These are phyloP conservation scores for Boletus vinaceobasis DNA, from an alignment of 768 basidiomycete species.

Conservation along the genomic window DNA sequence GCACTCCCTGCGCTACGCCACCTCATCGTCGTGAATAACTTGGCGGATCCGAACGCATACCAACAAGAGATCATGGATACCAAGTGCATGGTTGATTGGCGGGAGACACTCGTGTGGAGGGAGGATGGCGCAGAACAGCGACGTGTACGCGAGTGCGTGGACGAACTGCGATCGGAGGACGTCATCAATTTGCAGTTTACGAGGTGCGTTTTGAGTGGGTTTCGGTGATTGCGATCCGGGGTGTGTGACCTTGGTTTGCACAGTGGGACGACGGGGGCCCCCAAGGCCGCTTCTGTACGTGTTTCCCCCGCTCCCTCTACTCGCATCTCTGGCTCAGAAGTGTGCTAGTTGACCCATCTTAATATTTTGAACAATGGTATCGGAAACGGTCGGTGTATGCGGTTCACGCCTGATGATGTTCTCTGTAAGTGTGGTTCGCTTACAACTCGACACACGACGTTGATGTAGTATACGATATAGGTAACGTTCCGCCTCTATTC, in stretches of 20 bases:
- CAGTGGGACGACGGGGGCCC: conserved; percentile 77
- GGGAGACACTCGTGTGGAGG: conserved; percentile 68
- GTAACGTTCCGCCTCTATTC: conserved; percentile 81
- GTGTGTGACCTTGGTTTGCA: neutral
- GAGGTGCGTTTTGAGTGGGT: conserved; percentile 45
- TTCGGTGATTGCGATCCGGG: neutral
- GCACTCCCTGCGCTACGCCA: conserved; percentile 60
- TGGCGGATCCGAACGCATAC: conserved; percentile 38
- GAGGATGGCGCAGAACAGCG: conserved; percentile 45
- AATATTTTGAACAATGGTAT: conserved; percentile 79
- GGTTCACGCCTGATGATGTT: conserved; percentile 58
- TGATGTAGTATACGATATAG: conserved; percentile 34
- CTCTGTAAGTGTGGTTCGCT: conserved; percentile 48
- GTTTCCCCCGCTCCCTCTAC: neutral
- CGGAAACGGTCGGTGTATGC: conserved; percentile 70
- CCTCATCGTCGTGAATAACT: conserved; percentile 66
- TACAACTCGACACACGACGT: neutral
- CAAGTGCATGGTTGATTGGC: conserved; percentile 62
- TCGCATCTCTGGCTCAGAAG: neutral
- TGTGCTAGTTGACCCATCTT: conserved; percentile 62
- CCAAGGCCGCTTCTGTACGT: conserved; percentile 80
- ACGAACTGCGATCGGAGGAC: conserved; percentile 54
- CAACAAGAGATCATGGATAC: conserved; percentile 39
- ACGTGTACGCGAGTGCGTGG: conserved; percentile 41
- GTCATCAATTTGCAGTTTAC: conserved; percentile 85